Evolutionary conservation across 1,139 yeast species (phyloP), one percentile per base, ranked within the genome.

Genomic region (Zygotorulaspora mrakii): DNA sequence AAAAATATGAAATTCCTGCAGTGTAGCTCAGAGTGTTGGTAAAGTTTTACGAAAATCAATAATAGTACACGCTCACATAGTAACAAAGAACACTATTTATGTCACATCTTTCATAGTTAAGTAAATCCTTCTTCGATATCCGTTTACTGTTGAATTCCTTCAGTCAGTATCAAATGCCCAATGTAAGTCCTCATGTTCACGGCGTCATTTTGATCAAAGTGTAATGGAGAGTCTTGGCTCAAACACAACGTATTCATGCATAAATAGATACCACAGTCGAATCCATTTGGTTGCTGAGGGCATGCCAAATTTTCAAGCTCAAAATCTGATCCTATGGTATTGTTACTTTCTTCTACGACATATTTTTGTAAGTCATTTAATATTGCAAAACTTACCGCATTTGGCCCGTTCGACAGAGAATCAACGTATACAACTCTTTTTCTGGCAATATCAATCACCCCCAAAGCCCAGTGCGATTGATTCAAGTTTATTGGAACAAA

Each of bases 201-300:
- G 79, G 91, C 88, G 55, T 88, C 95, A 5, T 68, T 65, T 53
- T 84, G 94, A 13, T 75, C 62, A 55, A 79, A 91, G 3, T 62
- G 59, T 33, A 85, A 65, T 0, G 68, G 67, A 24, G 63, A 59
- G 8, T 66, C 66, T 40, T 76, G 60, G 12, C 86, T 68, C 32
- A 85, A 54, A 35, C 73, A 80, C 39, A 78, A 74, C 1, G 87
- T 86, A 44, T 83, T 82, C 41, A 87, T 76, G 61, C 96, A 84
- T 6, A 94, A 77, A 57, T 89, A 91, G 1, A 91, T 95, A 1
- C 99, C 99, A 66, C 99, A 94, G 61, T 94, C 99, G 50, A 63
- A 85, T 0, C 96, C 96, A 59, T 94, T 94, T 22, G 73, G 69
- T 61, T 94, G 99, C 52, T 82, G 87, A 0, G 98, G 98, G 25